phyloP scores from a whole-genome alignment of 2,329 filamentous ascomycete genomes.

The Fusarium hostae region DNA sequence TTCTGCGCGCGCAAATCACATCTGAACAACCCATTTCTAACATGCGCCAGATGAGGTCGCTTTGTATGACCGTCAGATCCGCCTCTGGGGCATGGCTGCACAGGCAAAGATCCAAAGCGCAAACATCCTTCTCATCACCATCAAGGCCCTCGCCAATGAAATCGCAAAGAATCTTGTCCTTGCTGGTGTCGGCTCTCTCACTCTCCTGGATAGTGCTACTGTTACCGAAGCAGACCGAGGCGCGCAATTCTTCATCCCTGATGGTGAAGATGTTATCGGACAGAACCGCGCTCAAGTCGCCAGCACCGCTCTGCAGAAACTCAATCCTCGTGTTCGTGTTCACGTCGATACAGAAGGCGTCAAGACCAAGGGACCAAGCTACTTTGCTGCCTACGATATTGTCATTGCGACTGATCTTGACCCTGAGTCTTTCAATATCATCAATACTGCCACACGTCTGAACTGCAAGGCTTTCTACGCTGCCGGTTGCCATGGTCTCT shows the following conservation, averaged over 20 bases:
- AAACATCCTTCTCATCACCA: conserved; percentile 87
- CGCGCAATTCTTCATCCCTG: conserved; percentile 81
- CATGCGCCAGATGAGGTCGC: conserved; percentile 83
- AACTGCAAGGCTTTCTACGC: conserved; percentile 88
- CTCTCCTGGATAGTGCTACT: conserved; percentile 80
- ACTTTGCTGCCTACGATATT: conserved; percentile 83
- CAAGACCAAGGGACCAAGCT: conserved; percentile 74
- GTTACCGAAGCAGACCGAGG: conserved; percentile 85
- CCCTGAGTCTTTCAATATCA: conserved; percentile 76
- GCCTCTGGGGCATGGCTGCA: conserved; percentile 95
- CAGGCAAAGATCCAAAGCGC: conserved; percentile 92
- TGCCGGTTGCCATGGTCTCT: conserved; percentile 86
- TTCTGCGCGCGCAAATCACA: background rate
- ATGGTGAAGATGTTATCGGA: conserved; percentile 74
- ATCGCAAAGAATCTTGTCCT: conserved; percentile 97
- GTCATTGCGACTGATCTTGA: conserved; percentile 91
- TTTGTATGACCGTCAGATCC: conserved; percentile 96
- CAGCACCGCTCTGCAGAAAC: conserved; percentile 78
- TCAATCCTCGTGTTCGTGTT: conserved; percentile 90
- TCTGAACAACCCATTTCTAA: conserved; percentile 11
- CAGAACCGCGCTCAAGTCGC: conserved; percentile 88
- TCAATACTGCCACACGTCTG: conserved; percentile 88
- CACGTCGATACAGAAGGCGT: conserved; percentile 76
- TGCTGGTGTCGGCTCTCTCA: conserved; percentile 90
- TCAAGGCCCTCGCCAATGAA: conserved; percentile 90